phyloP scores from a whole-genome alignment of 2,329 filamentous ascomycete species.

The Aspergillus versicolor region DNA sequence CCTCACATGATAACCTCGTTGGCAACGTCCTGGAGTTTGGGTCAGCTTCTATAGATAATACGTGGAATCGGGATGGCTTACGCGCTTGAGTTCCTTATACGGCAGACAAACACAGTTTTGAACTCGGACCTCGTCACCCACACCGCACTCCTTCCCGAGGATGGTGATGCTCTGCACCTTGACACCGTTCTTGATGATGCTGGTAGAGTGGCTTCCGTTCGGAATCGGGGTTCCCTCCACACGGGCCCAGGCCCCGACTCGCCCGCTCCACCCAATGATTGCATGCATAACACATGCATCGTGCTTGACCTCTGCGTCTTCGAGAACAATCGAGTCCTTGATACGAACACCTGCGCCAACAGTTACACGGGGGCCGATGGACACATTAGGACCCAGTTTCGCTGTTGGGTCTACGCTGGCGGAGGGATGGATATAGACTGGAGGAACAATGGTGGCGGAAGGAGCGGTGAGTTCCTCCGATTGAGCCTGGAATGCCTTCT shows the following conservation, averaged over 20 bases:
- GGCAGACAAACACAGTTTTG: slow-evolving; percentile 98
- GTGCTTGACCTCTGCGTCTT: slow-evolving; percentile 94
- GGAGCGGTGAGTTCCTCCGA: slow-evolving; percentile 79
- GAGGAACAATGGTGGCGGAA: slow-evolving; percentile 82
- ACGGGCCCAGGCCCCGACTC: slow-evolving; percentile 94
- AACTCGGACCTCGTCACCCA: slow-evolving; percentile 90
- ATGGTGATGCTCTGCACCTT: slow-evolving; percentile 99
- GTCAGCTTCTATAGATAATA: slow-evolving; percentile 3
- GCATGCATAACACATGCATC: slow-evolving; percentile 94
- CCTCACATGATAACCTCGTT: slow-evolving; percentile 82
- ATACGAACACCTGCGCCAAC: slow-evolving; percentile 85
- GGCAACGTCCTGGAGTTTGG: slow-evolving; percentile 34
- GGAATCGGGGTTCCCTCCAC: slow-evolving; percentile 93
- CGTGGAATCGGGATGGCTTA: slow-evolving; percentile 48
- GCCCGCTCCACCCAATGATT: slow-evolving; percentile 96
- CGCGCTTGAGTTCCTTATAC: slow-evolving; percentile 96
- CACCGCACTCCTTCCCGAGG: slow-evolving; percentile 89
- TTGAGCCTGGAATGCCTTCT: slow-evolving; percentile 83
- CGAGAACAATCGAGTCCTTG: slow-evolving; percentile 94
- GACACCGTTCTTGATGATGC: slow-evolving; percentile 94
- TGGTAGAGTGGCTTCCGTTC: slow-evolving; percentile 83
- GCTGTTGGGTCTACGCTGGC: slow-evolving; percentile 90
- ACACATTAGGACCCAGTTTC: slow-evolving; percentile 95
- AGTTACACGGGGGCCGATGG: slow-evolving; percentile 82
- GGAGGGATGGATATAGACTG: slow-evolving; percentile 92